Evolutionary conservation across 495 filamentous ascomycete genomes (phyloP), one percentile per base, ranked within the genome.

Genomic region (Penicillium daleae): DNA sequence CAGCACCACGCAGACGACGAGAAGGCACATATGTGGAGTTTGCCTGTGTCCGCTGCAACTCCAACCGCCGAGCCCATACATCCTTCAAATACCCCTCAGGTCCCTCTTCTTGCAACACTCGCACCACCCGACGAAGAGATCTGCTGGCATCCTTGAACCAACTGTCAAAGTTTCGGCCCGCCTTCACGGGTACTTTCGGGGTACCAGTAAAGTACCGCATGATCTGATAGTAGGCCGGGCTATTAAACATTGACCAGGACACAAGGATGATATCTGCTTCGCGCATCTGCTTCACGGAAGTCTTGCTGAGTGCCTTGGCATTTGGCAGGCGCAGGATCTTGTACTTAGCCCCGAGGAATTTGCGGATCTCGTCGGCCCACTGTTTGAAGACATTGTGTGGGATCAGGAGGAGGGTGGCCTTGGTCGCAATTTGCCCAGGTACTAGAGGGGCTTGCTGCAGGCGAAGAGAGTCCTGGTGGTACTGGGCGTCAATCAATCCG

Each of bases 331-430:
- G 73, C 60, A 89, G 29, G 1, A 89, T 66, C 1, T 77, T 72
- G 24, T 78, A 72, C 0, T 61, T 64, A 13, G 1, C 17, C 1
- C 73, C 78, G 1, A 87, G 71, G 64, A 92, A 93, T 46, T 87
- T 86, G 0, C 35, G 22, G 4, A 86, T 82, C 63, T 95, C 89
- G 0, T 66, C 65, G 7, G 60, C 57, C 92, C 92, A 96, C 67
- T 96, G 92, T 2, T 74, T 60, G 1, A 86, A 75, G 31, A 96
- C 74, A 57, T 87, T 83, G 1, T 49, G 32, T 2, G 92, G 90
- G 0, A 87, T 85, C 1, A 95, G 64, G 17, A 95, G 84, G 2
- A 96, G 73, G 2, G 90, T 92, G 0, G 90, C 92, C 8, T 84
- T 81, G 3, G 86, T 67, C 4, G 84, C 76, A 27, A 87, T 80